These are phyloP conservation scores for Oemleria cerasiformis DNA, from an alignment of 306 rosid species.

Conservation along the genomic window DNA sequence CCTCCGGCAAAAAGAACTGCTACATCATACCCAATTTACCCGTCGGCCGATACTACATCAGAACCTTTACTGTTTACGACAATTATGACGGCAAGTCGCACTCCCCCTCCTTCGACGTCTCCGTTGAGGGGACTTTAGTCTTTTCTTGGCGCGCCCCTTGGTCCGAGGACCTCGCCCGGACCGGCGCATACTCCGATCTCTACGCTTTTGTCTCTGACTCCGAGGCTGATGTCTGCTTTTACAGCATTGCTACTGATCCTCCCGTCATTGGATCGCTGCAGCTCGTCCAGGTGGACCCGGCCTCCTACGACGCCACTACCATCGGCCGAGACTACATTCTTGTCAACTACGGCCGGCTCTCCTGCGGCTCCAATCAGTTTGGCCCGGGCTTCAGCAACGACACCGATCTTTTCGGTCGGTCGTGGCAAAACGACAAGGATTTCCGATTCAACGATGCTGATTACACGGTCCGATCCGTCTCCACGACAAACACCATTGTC, in stretches of 20 bases:
- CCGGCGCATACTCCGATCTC: constrained; percentile 88
- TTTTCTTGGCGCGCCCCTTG: constrained; percentile 94
- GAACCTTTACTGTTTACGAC: constrained; percentile 82
- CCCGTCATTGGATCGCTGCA: constrained; percentile 78
- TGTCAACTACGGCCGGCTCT: constrained; percentile 77
- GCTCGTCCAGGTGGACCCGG: constrained; percentile 58
- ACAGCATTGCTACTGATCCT: constrained; percentile 87
- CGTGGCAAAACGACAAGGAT: constrained; percentile 71
- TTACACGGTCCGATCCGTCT: constrained; percentile 16
- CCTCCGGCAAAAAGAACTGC: constrained; percentile 92
- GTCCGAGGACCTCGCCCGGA: constrained; percentile 50
- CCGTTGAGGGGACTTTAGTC: constrained; percentile 70
- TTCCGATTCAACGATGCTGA: constrained; percentile 18
- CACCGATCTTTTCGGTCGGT: constrained; percentile 66
- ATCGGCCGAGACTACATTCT: constrained; percentile 33
- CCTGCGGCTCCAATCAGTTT: constrained; percentile 77
- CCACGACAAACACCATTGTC: constrained; percentile 39
- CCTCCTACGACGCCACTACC: constrained; percentile 50
- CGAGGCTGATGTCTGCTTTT: constrained; percentile 71
- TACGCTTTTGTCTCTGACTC: constrained; percentile 45
- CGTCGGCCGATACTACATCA: constrained; percentile 59
- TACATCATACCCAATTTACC: constrained; percentile 60
- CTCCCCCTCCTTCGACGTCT: constrained; percentile 80
- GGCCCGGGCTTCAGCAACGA: constrained; percentile 86
- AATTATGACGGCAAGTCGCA: constrained; percentile 92